Evolutionary conservation across 2,329 filamentous ascomycete species (phyloP).

Genomic region (Myriosclerotinia curreyana): DNA sequence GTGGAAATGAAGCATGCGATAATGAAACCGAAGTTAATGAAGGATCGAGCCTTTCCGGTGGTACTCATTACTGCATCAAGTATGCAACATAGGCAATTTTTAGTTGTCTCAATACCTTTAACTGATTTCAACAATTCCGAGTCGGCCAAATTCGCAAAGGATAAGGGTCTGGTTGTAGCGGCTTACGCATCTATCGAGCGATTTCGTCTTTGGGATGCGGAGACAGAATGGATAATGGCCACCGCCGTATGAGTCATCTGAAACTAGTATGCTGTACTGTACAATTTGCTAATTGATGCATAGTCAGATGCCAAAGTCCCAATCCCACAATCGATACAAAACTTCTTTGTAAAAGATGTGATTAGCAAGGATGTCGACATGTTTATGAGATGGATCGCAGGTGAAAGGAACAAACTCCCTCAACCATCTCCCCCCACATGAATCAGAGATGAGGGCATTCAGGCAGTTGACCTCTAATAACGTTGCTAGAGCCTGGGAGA

Average conservation of each 20-base stretch:
- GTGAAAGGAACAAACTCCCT: conserved; percentile 25
- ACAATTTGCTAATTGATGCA: neutral
- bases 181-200: conserved; percentile 65
- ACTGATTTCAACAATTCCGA: conserved; percentile 43
- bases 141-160: conserved; percentile 40
- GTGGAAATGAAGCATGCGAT: conserved; percentile 66
- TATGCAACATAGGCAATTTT: conserved; percentile 45
- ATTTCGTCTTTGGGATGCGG: conserved; percentile 42
- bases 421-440: conserved; percentile 10
- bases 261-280: neutral
- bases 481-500: neutral
- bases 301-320: conserved; percentile 59
- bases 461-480: conserved; percentile 8
- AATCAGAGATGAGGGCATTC: neutral
- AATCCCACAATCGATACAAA: conserved; percentile 65
- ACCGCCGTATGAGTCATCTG: conserved; percentile 53
- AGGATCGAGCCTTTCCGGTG: conserved; percentile 63
- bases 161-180: conserved; percentile 53
- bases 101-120: conserved; percentile 57
- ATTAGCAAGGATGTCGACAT: conserved; percentile 70
- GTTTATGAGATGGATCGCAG: conserved; percentile 60
- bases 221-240: conserved; percentile 74
- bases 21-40: conserved; percentile 52
- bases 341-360: conserved; percentile 57
- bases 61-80: conserved; percentile 56